Percentiles rank a stretch among this genome's conserved stretches.
These are phyloP conservation scores for Fraxinus excelsior DNA, from an alignment of 257 asterid genomes.

Conservation along the genomic window DNA sequence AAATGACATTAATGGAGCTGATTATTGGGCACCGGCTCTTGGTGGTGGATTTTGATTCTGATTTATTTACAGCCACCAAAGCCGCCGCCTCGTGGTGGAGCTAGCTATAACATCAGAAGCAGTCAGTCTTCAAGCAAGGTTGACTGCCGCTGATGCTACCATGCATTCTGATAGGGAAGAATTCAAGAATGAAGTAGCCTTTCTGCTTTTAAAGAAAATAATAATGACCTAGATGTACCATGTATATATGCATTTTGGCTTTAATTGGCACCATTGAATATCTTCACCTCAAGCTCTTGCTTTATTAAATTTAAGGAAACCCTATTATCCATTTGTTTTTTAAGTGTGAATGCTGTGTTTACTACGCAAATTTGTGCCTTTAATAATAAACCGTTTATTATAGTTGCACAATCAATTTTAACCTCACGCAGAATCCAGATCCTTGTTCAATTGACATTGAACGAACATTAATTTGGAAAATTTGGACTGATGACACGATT, in stretches of 20 bases:
- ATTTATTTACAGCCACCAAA: conserved; percentile 1
- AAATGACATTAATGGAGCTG: conserved; percentile 22
- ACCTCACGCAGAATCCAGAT: neutral
- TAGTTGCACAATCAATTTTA: neutral
- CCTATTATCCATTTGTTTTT: neutral
- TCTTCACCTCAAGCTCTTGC: conserved; percentile 1
- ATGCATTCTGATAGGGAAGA: conserved; percentile 15
- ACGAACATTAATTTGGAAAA: too few species aligned
- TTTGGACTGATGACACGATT: too few species aligned
- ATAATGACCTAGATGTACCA: conserved; percentile 15
- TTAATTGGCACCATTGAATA: neutral
- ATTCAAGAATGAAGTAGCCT: conserved; percentile 14
- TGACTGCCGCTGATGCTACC: conserved; percentile 42
- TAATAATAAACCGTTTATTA: neutral
- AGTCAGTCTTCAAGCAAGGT: conserved; percentile 35
- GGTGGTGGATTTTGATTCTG: conserved; percentile 47
- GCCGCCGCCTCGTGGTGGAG: neutral
- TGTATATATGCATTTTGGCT: conserved; percentile 19
- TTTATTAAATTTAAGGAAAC: neutral
- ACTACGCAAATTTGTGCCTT: neutral
- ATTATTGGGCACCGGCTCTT: conserved; percentile 49
- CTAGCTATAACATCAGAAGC: conserved; percentile 32
- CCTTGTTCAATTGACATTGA: neutral
- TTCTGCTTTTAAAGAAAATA: conserved; percentile 1
- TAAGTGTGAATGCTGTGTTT: neutral